Evolutionary conservation across 352 stramenopile genomes (phyloP).

Genomic region (Phytopythium vexans): DNA sequence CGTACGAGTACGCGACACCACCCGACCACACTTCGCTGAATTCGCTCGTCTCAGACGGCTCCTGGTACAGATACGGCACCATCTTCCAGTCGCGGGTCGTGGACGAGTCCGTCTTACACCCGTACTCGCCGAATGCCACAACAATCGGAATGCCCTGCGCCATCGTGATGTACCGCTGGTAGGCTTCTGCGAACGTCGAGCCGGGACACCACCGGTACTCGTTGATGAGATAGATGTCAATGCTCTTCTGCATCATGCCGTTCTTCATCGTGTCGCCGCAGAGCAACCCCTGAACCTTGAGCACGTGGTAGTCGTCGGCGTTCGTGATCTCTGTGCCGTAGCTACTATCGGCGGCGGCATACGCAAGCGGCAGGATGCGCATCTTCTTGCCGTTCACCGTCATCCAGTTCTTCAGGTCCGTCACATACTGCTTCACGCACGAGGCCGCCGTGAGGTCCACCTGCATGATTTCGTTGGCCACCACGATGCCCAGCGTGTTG

Average conservation of each 20-base stretch:
- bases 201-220: slow-evolving; percentile 84
- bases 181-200: slow-evolving; percentile 65
- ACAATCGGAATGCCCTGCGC: slow-evolving; percentile 79
- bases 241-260: slow-evolving; percentile 76
- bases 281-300: slow-evolving; percentile 82
- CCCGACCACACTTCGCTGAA: slow-evolving; percentile 82
- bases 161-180: slow-evolving; percentile 69
- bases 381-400: slow-evolving; percentile 80
- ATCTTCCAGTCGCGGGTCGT: slow-evolving; percentile 66
- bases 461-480: slow-evolving; percentile 90
- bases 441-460: slow-evolving; percentile 62
- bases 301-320: slow-evolving; percentile 74
- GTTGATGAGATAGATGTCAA: slow-evolving; percentile 89
- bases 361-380: slow-evolving; percentile 73
- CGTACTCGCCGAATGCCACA: slow-evolving; percentile 79
- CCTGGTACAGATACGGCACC: slow-evolving; percentile 76
- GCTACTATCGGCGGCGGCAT: slow-evolving; percentile 78
- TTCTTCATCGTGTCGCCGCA: slow-evolving; percentile 84
- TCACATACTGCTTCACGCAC: slow-evolving; percentile 82
- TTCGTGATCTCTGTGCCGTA: slow-evolving; percentile 48
- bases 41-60: slow-evolving; percentile 56
- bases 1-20: slow-evolving; percentile 82
- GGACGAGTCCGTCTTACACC: slow-evolving; percentile 54
- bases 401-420: slow-evolving; percentile 89
- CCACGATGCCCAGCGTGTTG: slow-evolving; percentile 79